phyloP scores from a whole-genome alignment of 2,329 filamentous ascomycete genomes.

The Zymoseptoria crescenta region DNA sequence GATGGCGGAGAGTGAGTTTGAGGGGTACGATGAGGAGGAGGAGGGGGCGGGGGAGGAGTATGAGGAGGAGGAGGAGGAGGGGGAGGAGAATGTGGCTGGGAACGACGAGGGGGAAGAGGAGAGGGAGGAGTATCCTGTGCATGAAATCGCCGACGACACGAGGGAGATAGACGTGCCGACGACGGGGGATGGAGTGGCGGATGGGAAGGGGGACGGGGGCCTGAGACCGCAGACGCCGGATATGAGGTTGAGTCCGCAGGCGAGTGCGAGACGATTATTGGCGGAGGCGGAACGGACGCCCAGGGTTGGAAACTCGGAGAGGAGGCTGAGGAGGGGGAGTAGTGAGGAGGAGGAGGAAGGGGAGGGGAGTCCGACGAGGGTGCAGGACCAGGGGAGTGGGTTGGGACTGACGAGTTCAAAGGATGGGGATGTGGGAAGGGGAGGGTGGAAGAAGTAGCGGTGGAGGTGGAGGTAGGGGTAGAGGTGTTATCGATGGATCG shows the following conservation, averaged over 20 bases:
- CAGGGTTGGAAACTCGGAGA: background rate
- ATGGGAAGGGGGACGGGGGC: conserved; percentile 8
- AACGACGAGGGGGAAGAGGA: background rate
- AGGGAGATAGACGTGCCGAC: no score
- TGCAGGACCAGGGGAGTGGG: background rate
- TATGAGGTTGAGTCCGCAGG: background rate
- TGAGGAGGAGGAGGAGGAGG: background rate
- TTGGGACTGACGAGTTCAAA: background rate
- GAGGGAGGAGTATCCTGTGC: no score
- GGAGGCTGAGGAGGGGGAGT: background rate
- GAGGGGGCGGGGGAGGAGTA: background rate
- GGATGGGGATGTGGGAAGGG: background rate
- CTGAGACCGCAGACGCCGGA: background rate
- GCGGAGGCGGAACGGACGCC: background rate
- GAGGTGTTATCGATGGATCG: no score
- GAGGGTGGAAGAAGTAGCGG: background rate
- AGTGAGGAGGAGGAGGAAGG: background rate
- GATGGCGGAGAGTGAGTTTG: background rate
- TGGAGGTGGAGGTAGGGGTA: background rate
- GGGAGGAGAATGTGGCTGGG: no score
- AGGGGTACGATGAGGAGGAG: background rate
- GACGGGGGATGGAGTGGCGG: conserved; percentile 6
- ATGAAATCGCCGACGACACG: no score
- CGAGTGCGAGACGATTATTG: background rate
- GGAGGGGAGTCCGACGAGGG: background rate